Evolutionary conservation across 1,284 basidiomycete species (phyloP).

Genomic region (Cryptococcus wingfieldii): DNA sequence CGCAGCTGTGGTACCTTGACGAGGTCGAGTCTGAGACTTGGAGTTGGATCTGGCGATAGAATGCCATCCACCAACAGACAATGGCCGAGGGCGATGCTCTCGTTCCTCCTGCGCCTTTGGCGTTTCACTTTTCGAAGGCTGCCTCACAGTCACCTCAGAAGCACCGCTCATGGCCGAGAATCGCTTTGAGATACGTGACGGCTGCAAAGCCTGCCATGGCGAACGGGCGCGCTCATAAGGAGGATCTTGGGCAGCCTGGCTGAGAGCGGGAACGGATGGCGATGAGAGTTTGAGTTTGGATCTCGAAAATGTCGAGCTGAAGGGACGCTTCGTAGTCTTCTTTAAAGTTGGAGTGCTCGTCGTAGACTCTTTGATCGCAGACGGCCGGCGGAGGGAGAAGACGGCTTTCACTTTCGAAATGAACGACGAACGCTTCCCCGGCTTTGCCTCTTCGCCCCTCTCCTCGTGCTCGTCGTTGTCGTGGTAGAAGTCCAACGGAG

Average conservation of each 20-base stretch:
- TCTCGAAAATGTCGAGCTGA: neutral
- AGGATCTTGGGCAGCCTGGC: neutral
- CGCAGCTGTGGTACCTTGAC: neutral
- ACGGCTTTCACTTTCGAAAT: neutral
- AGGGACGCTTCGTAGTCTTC: neutral
- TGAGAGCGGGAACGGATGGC: neutral
- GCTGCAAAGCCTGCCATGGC: slow-evolving; percentile 4
- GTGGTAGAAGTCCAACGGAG: neutral
- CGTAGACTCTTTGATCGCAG: neutral
- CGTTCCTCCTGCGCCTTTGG: neutral
- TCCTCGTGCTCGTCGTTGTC: neutral
- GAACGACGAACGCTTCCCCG: neutral
- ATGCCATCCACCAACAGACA: neutral
- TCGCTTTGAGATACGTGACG: slow-evolving; percentile 3
- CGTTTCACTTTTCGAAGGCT: slow-evolving; percentile 1
- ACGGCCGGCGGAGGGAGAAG: neutral
- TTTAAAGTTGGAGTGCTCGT: neutral
- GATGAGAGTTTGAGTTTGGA: neutral
- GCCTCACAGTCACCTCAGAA: neutral
- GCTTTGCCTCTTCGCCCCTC: neutral
- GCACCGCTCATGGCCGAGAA: neutral
- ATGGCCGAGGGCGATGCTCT: neutral
- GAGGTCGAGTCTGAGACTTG: neutral
- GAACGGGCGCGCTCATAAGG: slow-evolving; percentile 1
- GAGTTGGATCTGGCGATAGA: neutral